phyloP scores from a whole-genome alignment of 768 basidiomycete genomes.

The Tulasnella sp. region DNA sequence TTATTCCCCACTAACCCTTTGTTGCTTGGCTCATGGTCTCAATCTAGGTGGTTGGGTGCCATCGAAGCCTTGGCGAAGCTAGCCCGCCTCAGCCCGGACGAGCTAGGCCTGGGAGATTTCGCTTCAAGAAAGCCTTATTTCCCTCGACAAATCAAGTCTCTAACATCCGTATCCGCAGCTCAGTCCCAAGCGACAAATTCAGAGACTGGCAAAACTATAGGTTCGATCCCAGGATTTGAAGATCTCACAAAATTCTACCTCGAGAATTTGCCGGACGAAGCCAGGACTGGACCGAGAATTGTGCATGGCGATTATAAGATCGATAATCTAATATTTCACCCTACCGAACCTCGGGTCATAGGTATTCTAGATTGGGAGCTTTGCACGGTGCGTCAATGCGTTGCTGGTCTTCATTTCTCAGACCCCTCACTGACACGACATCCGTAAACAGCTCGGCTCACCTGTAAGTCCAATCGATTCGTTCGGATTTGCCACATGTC shows the following conservation, averaged over 20 bases:
- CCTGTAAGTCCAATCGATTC: not conserved
- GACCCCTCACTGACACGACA: not conserved
- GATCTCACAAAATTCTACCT: slow-evolving; percentile 76
- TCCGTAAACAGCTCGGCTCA: not conserved
- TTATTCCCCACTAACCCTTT: slow-evolving; percentile 33
- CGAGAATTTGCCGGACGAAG: slow-evolving; percentile 70
- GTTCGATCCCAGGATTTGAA: slow-evolving; percentile 70
- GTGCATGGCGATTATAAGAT: slow-evolving; percentile 98
- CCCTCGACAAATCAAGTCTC: slow-evolving; percentile 87
- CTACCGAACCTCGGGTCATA: slow-evolving; percentile 85
- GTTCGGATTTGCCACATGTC: not conserved
- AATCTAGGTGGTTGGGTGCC: slow-evolving; percentile 70
- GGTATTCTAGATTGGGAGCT: slow-evolving; percentile 98
- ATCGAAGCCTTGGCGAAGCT: slow-evolving; percentile 66
- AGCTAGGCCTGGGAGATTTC: slow-evolving; percentile 65
- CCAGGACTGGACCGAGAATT: slow-evolving; percentile 69
- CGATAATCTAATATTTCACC: slow-evolving; percentile 96
- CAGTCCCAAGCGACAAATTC: slow-evolving; percentile 65
- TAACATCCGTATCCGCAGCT: slow-evolving; percentile 73
- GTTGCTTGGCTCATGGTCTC: not conserved
- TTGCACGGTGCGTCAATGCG: slow-evolving; percentile 85
- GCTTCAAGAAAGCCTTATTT: slow-evolving; percentile 79
- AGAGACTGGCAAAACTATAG: slow-evolving; percentile 55
- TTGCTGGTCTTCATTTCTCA: not conserved
- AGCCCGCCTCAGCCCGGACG: slow-evolving; percentile 57